Percentiles rank a stretch among this genome's conserved stretches.
Evolutionary conservation across 306 rosid genomes (phyloP).

Genomic region (Aeschynomene evenia): DNA sequence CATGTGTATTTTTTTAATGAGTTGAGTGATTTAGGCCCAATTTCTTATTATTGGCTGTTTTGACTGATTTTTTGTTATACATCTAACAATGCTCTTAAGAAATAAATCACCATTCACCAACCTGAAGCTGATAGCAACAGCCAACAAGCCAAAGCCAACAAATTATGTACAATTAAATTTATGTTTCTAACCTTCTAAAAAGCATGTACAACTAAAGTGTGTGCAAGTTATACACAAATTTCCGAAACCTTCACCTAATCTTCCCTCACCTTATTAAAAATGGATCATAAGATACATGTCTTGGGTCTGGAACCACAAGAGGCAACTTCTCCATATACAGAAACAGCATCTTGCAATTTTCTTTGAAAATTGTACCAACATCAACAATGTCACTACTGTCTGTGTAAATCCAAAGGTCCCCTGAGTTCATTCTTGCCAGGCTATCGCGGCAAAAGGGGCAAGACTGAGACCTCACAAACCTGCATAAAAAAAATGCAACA

Average conservation of each 20-base stretch:
- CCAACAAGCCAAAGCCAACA: too few species aligned
- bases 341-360: slow-evolving; percentile 68
- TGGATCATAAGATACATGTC: slow-evolving; percentile 56
- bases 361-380: slow-evolving; percentile 55
- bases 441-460: slow-evolving; percentile 94
- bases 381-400: slow-evolving; percentile 61
- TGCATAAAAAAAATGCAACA: slow-evolving; percentile 32
- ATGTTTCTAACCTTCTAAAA: not conserved
- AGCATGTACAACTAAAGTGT: slow-evolving; percentile 10
- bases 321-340: slow-evolving; percentile 76
- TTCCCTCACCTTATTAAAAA: slow-evolving; percentile 51
- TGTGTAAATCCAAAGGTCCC: slow-evolving; percentile 83
- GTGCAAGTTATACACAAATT: slow-evolving; percentile 23
- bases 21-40: too few species aligned
- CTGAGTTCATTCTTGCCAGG: slow-evolving; percentile 67
- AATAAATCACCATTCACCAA: slow-evolving; percentile 6
- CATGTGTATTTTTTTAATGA: too few species aligned
- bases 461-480: slow-evolving; percentile 75
- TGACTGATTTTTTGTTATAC: too few species aligned
- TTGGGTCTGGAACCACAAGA: slow-evolving; percentile 57
- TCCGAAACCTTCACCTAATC: slow-evolving; percentile 17
- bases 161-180: not conserved
- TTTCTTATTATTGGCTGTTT: too few species aligned
- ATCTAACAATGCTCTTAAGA: too few species aligned
- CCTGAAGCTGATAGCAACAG: slow-evolving; percentile 24